phyloP scores from a whole-genome alignment of 306 rosid species.

The Arachis hypogaea region DNA sequence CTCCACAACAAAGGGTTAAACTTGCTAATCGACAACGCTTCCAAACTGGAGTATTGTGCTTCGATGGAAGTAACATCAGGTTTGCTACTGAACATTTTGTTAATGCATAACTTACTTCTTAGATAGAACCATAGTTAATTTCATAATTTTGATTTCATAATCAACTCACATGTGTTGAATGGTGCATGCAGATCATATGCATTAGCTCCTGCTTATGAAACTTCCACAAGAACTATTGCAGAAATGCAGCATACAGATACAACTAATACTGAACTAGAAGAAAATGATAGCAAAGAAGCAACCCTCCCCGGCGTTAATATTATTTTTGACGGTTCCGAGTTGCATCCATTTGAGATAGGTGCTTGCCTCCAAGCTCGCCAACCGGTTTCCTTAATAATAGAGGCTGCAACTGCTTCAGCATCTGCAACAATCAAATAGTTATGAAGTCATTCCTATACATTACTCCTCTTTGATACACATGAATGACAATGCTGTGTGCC shows the following conservation, averaged over 20 bases:
- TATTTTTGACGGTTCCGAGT: constrained; percentile 83
- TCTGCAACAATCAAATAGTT: constrained; percentile 56
- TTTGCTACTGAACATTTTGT: constrained; percentile 45
- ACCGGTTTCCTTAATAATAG: constrained; percentile 78
- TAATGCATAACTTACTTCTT: constrained; percentile 8
- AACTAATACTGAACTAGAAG: constrained; percentile 66
- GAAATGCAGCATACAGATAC: constrained; percentile 53
- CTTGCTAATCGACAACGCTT: constrained; percentile 71
- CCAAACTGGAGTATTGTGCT: constrained; percentile 86
- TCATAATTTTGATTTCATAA: constrained; percentile 24
- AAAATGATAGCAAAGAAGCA: constrained; percentile 79
- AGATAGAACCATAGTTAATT: constrained; percentile 1
- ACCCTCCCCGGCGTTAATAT: constrained; percentile 90
- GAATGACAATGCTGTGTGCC: constrained; percentile 30
- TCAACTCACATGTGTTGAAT: constrained; percentile 30
- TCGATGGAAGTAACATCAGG: constrained; percentile 90
- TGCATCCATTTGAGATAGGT: constrained; percentile 87
- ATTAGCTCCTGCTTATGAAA: constrained; percentile 58
- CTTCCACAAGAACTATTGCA: constrained; percentile 61
- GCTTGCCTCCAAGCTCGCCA: constrained; percentile 98
- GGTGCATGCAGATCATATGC: constrained; percentile 77
- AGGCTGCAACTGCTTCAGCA: constrained; percentile 82
- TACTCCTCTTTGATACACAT: constrained; percentile 29
- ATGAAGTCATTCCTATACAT: constrained; percentile 34
- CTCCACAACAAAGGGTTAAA: constrained; percentile 70